Conservation (phyloP, 2,329 filamentous ascomycete genomes). For the Diaporthe sp. region DNA sequence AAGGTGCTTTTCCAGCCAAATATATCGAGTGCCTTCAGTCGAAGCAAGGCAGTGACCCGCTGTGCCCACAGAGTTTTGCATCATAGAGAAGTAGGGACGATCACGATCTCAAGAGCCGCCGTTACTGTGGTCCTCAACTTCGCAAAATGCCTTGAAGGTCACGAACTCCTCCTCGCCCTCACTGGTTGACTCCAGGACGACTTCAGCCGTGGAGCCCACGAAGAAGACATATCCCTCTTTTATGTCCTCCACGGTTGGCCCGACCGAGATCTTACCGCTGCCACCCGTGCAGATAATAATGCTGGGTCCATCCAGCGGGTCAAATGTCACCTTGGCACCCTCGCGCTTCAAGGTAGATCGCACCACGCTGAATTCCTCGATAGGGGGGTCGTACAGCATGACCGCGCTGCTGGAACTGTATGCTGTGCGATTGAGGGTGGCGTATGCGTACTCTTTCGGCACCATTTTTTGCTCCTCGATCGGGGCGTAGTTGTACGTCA, state of each 20-base stretch:
- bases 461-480: slow-evolving; percentile 96
- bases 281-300: slow-evolving; percentile 93
- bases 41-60: background rate
- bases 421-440: slow-evolving; percentile 82
- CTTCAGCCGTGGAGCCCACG: slow-evolving; percentile 89
- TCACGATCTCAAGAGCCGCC: slow-evolving; percentile 51
- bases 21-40: background rate
- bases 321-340: slow-evolving; percentile 89
- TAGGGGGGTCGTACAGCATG: slow-evolving; percentile 91
- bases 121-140: slow-evolving; percentile 72
- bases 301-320: slow-evolving; percentile 88
- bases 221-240: slow-evolving; percentile 84
- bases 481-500: slow-evolving; percentile 96
- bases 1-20: background rate
- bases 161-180: slow-evolving; percentile 78
- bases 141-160: slow-evolving; percentile 95
- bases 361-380: slow-evolving; percentile 95
- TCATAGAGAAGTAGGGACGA: background rate
- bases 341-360: slow-evolving; percentile 79
- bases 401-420: slow-evolving; percentile 83
- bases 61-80: background rate
- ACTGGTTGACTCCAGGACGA: slow-evolving; percentile 77
- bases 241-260: slow-evolving; percentile 82
- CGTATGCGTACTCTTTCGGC: slow-evolving; percentile 88
- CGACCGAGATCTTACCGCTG: slow-evolving; percentile 86